Percentiles rank a stretch among this genome's conserved stretches.
Evolutionary conservation across 495 filamentous ascomycete genomes (phyloP).

Genomic region (Xylaria cubensis): DNA sequence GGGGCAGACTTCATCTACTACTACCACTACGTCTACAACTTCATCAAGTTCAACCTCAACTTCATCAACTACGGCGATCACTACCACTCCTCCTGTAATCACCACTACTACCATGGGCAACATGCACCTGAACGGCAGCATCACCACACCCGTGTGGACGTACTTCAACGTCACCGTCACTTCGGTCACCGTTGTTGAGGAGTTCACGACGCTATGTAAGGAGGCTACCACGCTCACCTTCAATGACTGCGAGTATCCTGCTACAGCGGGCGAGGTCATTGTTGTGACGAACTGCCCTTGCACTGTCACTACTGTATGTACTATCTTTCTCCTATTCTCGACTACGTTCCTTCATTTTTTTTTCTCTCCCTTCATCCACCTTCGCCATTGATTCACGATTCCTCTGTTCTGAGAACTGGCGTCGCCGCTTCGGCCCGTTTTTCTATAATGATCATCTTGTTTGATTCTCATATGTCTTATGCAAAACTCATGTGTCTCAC

Average conservation of each 20-base stretch:
- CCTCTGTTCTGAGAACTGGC: background rate
- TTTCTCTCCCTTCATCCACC: background rate
- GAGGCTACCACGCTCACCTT: conserved; percentile 37
- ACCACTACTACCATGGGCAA: background rate
- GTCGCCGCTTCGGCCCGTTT: background rate
- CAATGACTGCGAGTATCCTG: conserved; percentile 37
- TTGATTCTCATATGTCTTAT: too few relatives aligned
- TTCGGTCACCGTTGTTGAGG: conserved; percentile 34
- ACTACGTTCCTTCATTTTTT: background rate
- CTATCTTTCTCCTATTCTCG: background rate
- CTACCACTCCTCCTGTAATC: background rate
- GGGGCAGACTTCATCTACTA: conserved; percentile 18
- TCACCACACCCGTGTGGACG: conserved; percentile 13
- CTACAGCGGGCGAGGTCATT: conserved; percentile 36
- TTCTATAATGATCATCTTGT: background rate
- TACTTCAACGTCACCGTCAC: conserved; percentile 32
- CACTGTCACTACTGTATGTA: conserved; percentile 39
- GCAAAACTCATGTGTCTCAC: background rate
- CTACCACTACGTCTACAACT: background rate
- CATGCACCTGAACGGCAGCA: background rate
- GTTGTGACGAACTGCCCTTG: conserved; percentile 42
- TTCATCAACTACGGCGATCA: background rate
- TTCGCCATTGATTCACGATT: background rate
- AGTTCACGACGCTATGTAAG: conserved; percentile 40
- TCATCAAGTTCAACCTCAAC: background rate